Percentiles rank a stretch among this genome's conserved stretches.
phyloP scores from a whole-genome alignment of 768 basidiomycete genomes.

The Mycena kentingensis region DNA sequence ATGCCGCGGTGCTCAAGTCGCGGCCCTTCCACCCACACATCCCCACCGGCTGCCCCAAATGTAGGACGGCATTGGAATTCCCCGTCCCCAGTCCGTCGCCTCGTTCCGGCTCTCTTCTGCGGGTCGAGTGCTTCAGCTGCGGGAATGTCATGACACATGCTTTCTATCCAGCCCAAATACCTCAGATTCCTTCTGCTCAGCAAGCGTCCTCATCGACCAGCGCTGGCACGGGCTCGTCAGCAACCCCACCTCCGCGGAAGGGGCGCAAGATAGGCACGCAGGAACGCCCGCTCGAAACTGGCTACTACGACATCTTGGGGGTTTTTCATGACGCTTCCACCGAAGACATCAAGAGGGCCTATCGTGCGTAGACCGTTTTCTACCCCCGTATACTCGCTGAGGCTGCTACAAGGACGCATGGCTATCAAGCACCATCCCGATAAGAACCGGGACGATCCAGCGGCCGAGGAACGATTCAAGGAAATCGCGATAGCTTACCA shows the following conservation, averaged over 20 bases:
- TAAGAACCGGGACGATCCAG: slow-evolving; percentile 87
- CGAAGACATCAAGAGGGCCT: slow-evolving; percentile 91
- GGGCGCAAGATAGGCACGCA: slow-evolving; percentile 86
- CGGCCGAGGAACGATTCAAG: slow-evolving; percentile 87
- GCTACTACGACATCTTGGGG: slow-evolving; percentile 87
- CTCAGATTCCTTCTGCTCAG: slow-evolving; percentile 22
- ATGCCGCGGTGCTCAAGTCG: slow-evolving; percentile 56
- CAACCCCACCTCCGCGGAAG: slow-evolving; percentile 38
- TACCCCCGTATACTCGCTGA: slow-evolving; percentile 4
- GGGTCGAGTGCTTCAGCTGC: slow-evolving; percentile 74
- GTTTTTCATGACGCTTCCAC: slow-evolving; percentile 72
- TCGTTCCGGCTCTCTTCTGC: slow-evolving; percentile 57
- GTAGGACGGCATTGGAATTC: slow-evolving; percentile 64
- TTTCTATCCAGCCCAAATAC: slow-evolving; percentile 68
- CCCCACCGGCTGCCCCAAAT: slow-evolving; percentile 59
- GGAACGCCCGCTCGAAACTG: slow-evolving; percentile 83
- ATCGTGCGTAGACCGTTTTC: slow-evolving; percentile 57
- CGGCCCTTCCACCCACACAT: slow-evolving; percentile 70
- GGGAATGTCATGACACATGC: slow-evolving; percentile 58
- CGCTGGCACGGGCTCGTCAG: slow-evolving; percentile 20
- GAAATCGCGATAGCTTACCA: slow-evolving; percentile 86
- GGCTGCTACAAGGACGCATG: slow-evolving; percentile 61
- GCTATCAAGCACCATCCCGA: slow-evolving; percentile 93
- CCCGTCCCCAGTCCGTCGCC: slow-evolving; percentile 61
- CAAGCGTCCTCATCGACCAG: slow-evolving; percentile 20